Conservation (phyloP, 345 rosid species). For the Ceriops zippeliana region DNA sequence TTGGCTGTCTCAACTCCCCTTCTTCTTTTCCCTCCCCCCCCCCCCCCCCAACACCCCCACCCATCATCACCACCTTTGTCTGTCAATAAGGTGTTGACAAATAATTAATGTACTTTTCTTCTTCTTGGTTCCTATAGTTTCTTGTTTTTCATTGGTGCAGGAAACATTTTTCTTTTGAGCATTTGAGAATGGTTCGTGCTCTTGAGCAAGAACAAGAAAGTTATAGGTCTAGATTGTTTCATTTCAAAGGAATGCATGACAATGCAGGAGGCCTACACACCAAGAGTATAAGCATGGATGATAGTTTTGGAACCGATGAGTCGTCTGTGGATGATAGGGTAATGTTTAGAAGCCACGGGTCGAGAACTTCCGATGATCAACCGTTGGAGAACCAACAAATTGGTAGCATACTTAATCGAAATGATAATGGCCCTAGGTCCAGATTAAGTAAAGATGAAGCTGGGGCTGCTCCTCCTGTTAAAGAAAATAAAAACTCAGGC, state of each 20-base stretch:
- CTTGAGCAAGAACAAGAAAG: constrained; percentile 55
- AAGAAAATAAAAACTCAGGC: constrained; percentile 28
- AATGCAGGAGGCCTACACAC: constrained; percentile 28
- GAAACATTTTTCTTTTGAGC: neutral
- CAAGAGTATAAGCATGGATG: constrained; percentile 48
- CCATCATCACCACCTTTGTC: constrained; percentile 3
- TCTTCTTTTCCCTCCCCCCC: neutral
- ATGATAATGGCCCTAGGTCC: constrained; percentile 22
- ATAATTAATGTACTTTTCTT: neutral
- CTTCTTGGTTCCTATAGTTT: neutral
- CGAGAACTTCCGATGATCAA: constrained; percentile 16
- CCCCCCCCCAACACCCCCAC: too few relatives aligned
- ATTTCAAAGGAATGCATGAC: constrained; percentile 55
- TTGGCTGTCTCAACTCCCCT: neutral
- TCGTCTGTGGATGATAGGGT: constrained; percentile 25
- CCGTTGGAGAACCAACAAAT: constrained; percentile 20
- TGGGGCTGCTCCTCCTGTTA: constrained; percentile 1
- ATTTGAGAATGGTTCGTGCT: constrained; percentile 44
- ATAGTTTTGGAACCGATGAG: constrained; percentile 30
- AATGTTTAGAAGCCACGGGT: constrained; percentile 17
- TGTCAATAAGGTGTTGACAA: neutral
- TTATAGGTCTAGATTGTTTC: constrained; percentile 49
- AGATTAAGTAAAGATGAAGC: constrained; percentile 21
- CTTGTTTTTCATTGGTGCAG: neutral
- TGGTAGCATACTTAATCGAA: constrained; percentile 16